Percentiles rank a stretch among this genome's conserved stretches.
phyloP scores from a whole-genome alignment of 2,329 filamentous ascomycete species.

The Colletotrichum ledebouriae region DNA sequence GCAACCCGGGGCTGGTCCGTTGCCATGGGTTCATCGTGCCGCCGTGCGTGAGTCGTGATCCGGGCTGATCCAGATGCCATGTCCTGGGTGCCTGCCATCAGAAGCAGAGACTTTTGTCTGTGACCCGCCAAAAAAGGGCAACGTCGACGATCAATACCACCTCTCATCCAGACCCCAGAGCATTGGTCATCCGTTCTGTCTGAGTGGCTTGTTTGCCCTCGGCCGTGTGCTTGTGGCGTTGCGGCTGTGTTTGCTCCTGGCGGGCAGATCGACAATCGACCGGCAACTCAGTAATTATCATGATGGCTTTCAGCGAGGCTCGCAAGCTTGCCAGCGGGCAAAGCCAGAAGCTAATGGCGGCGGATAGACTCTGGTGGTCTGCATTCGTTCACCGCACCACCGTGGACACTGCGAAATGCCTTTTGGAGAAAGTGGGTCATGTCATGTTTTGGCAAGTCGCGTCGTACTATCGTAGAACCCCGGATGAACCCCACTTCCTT shows the following conservation, averaged over 20 bases:
- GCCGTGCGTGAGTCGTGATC: background rate
- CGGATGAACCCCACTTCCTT: slow-evolving; percentile 24
- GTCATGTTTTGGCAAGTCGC: slow-evolving; percentile 23
- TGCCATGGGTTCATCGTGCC: slow-evolving; percentile 7
- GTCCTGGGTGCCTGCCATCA: background rate
- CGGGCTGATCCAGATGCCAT: background rate
- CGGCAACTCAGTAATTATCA: background rate
- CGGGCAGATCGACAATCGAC: slow-evolving; percentile 7
- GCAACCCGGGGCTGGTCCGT: background rate
- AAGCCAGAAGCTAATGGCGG: background rate
- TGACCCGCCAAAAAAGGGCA: background rate
- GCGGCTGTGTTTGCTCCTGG: background rate
- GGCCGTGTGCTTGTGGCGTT: background rate
- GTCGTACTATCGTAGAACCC: slow-evolving; percentile 20
- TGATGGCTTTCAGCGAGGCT: slow-evolving; percentile 2
- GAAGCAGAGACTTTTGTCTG: background rate
- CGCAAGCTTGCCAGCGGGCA: background rate
- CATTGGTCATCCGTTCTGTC: background rate
- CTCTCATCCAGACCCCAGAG: background rate
- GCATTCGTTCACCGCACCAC: slow-evolving; percentile 9
- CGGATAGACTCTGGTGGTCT: background rate
- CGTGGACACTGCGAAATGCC: background rate
- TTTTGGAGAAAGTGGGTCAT: slow-evolving; percentile 26
- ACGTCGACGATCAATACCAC: slow-evolving; percentile 6
- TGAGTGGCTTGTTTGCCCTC: background rate